Evolutionary conservation across 2,329 filamentous ascomycete species (phyloP), one percentile per base, ranked within the genome.

Genomic region (Albifimbria verrucaria): DNA sequence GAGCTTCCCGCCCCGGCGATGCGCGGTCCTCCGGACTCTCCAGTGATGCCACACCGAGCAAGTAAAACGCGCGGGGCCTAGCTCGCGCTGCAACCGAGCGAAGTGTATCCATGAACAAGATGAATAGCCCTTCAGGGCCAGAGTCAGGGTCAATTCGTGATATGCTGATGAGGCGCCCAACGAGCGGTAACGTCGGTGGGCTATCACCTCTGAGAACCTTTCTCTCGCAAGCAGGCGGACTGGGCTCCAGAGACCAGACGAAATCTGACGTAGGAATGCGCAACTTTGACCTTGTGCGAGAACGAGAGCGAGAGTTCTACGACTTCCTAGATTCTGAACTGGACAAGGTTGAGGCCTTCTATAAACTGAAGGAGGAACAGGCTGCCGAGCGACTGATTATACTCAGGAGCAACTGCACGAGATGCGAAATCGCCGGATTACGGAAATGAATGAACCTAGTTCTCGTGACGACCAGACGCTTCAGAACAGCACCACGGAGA

Each of bases 311-410:
- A n/a, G 90, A 96, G 15, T 97, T 99, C 66, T 93, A 92, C 68
- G 72, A 77, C 0, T 99, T 94, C 64, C 76, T 99, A 50, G 90
- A 97, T 61, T 76, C 75, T 10, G 89, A 99, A 71, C 76, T 99
- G 15, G 79, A 86, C n/a, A 99, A 97, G 72, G 90, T 99, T 11
- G 92, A 99, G 66, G 73, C 77, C 0, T 99, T 99, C 65, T 97
- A 97, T 75, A 86, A 83, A 61, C 75, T 83, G 59, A 97, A 97
- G 66, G 94, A 99, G 66, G 81, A 89, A 24, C 90, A 97, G 66
- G 90, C 93, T 0, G 88, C 85, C 0, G 75, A 86, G 51, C 83
- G 92, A 2, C 74, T 97, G 22, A 74, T 77, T 1, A 69, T 88
- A 4, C 77, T 99, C 46, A 83, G 89, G 42, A 92, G 49, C 94